phyloP scores from a whole-genome alignment of 345 rosid species.

The Arabidopsis thaliana region TAIR10.1 NC_003075.7:1127001-1127500 shows the following conservation, averaged over 20 bases:
- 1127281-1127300: conserved; percentile 74
- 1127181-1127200: conserved; percentile 47
- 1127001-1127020: conserved; percentile 85
- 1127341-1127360: conserved; percentile 86
- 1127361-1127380: conserved; percentile 5
- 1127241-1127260: conserved; percentile 43
- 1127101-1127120: conserved; percentile 65
- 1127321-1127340: conserved; percentile 80
- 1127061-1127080: conserved; percentile 66
- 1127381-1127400: conserved; percentile 14
- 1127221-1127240: conserved; percentile 13
- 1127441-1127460: conserved; percentile 10
- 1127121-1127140: conserved; percentile 59
- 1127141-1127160: conserved; percentile 62
- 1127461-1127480: conserved; percentile 11
- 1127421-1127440: conserved; percentile 3
- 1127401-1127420: conserved; percentile 9
- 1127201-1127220: conserved; percentile 45
- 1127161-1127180: conserved; percentile 49
- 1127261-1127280: conserved; percentile 47
- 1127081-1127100: conserved; percentile 72
- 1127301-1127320: conserved; percentile 81
- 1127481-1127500: conserved; percentile 93
- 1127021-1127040: conserved; percentile 90
- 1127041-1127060: conserved; percentile 95